Conservation (phyloP, 2,329 filamentous ascomycete genomes). For the Elsinoe ampelina region DNA sequence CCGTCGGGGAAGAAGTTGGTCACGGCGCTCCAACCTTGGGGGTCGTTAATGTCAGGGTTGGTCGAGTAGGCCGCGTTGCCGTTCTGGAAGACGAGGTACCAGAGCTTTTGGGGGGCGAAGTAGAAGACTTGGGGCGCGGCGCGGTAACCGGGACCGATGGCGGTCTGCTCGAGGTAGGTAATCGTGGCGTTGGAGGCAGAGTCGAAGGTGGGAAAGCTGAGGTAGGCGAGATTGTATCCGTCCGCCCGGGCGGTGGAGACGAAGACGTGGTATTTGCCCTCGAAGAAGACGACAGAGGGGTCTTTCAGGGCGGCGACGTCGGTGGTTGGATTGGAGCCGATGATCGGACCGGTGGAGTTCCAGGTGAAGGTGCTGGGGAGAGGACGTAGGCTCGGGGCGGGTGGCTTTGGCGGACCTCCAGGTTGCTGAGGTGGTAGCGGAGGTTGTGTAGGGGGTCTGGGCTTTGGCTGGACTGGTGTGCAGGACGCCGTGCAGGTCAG, state of each 20-base stretch:
- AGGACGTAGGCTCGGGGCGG: not conserved
- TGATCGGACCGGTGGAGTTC: constrained; percentile 23
- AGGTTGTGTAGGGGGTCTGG: no score
- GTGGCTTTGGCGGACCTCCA: no score
- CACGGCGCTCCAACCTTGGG: constrained; percentile 32
- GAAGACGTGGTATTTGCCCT: constrained; percentile 37
- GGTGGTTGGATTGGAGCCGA: constrained; percentile 25
- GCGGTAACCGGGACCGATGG: constrained; percentile 33
- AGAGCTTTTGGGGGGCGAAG: constrained; percentile 34
- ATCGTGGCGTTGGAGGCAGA: constrained; percentile 27
- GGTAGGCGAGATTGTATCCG: constrained; percentile 34
- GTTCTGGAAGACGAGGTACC: constrained; percentile 37
- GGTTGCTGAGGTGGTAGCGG: no score
- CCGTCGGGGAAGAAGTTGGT: constrained; percentile 28
- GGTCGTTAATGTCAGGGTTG: constrained; percentile 33
- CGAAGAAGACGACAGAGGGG: constrained; percentile 26
- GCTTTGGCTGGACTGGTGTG: no score
- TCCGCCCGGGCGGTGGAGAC: constrained; percentile 29
- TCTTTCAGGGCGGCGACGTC: constrained; percentile 28
- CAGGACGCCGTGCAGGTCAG: no score
- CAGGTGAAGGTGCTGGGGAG: constrained; percentile 24
- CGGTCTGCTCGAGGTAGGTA: constrained; percentile 32
- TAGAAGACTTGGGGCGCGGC: constrained; percentile 36
- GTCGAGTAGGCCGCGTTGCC: constrained; percentile 37
- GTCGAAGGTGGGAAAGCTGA: constrained; percentile 32